Conservation (phyloP, 257 asterid species). For the Lithospermum erythrorhizon region DNA sequence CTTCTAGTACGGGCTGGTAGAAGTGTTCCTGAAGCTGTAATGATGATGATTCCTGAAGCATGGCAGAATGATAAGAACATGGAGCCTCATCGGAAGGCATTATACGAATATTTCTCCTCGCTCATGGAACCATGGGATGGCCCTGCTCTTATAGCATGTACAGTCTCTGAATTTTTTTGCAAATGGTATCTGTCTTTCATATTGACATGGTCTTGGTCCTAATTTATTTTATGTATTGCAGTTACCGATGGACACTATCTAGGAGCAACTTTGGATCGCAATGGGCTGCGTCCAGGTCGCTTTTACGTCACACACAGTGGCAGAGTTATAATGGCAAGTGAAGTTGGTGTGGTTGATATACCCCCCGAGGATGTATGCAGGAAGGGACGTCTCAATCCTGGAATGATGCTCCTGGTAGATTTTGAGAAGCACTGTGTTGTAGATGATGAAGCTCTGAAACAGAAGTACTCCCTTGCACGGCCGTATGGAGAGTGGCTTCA, state of each 20-base stretch:
- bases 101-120: constrained; percentile 87
- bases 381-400: constrained; percentile 98
- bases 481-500: constrained; percentile 94
- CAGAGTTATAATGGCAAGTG: constrained; percentile 98
- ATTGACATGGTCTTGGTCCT: constrained; percentile 16
- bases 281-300: constrained; percentile 98
- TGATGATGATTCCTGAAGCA: constrained; percentile 99
- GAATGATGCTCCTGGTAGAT: constrained; percentile 99
- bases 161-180: constrained; percentile 8
- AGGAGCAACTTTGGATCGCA: constrained; percentile 96
- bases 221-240: constrained; percentile 27
- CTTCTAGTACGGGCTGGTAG: constrained; percentile 96
- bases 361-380: constrained; percentile 91
- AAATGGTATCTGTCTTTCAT: neutral
- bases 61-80: constrained; percentile 98
- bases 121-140: constrained; percentile 99
- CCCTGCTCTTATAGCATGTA: constrained; percentile 98
- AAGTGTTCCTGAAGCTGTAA: constrained; percentile 96
- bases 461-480: constrained; percentile 81
- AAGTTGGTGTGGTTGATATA: constrained; percentile 98
- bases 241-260: constrained; percentile 99
- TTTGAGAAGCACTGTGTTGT: constrained; percentile 95
- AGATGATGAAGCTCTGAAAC: constrained; percentile 95
- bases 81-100: constrained; percentile 76
- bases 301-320: constrained; percentile 95